Conservation (phyloP, 106 monocot genomes). For the Dendrobium chrysotoxum region DNA sequence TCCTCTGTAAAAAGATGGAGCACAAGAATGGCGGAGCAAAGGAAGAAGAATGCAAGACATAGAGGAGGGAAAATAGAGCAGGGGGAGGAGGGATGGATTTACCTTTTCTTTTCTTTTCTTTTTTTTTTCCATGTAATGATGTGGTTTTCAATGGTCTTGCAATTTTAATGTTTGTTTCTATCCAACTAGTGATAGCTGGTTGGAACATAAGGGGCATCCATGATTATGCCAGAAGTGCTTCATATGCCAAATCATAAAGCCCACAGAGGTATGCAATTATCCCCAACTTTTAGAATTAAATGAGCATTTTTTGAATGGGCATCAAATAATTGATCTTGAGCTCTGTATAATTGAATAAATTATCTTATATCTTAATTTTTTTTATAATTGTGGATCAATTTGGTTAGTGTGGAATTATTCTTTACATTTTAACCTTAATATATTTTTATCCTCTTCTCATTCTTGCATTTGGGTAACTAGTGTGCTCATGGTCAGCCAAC, state of each 20-base stretch:
- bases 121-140: not conserved
- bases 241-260: conserved; percentile 86
- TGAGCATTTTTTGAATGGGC: not conserved
- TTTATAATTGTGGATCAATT: not conserved
- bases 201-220: conserved; percentile 86
- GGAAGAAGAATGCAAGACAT: no score
- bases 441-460: no score
- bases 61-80: no score
- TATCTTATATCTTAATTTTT: not conserved
- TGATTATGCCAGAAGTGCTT: conserved; percentile 65
- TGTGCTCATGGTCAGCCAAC: conserved; percentile 99
- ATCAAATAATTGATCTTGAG: not conserved
- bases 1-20: no score
- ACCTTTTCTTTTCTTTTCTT: no score
- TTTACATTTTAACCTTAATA: no score
- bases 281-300: not conserved
- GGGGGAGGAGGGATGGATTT: no score
- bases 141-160: not conserved
- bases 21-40: no score
- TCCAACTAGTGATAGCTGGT: conserved; percentile 49
- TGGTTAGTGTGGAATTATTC: no score
- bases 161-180: not conserved
- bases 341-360: not conserved
- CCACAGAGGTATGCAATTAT: conserved; percentile 70
- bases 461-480: conserved; percentile 24